Evolutionary conservation across 441 rosid species (phyloP), one percentile per base, ranked within the genome.

Genomic region (Erodium trifolium): DNA sequence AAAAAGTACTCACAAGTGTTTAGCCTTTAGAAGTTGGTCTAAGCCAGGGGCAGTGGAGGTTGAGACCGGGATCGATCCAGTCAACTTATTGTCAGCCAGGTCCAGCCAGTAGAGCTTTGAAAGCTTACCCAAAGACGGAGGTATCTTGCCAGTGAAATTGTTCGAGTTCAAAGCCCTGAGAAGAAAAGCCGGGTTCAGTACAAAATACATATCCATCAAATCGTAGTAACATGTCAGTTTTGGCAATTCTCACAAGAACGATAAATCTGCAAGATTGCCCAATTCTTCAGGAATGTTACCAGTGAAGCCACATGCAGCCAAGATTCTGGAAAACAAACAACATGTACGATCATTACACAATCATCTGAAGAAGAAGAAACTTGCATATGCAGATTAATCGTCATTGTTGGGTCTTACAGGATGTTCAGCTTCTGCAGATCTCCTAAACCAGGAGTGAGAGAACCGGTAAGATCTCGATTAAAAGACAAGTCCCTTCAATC

Each of bases 71-170:
- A 91, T 78, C n/a, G 84, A 68, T 75, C 97, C 97, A 39, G 92
- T 82, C 76, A 94, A 67, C 66, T 87, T 89, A 80, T 94, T 94
- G 72, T 87, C 96, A 68, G 99, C 91, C n/a, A 94, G 76, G 75
- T 94, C 99, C 62, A 94, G 77, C 99, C 97, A 94, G 73, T 87
- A 90, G 41, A 94, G 87, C 63, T 87, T 87, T 70, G 89, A 86
- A 71, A 94, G 94, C 64, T 83, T 90, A 41, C 97, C 96, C 72
- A 94, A 60, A 35, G 92, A 66, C 39, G 92, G 77, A 4, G 97
- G 97, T 70, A 94, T 88, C 55, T 67, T 70, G 23, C 96, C 97
- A 0, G 87, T 88, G 68, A 94, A 86, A 71, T 94, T 90, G 80
- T 91, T 94, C 1, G 93, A 87, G 78, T 91, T 91, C 80, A 94